phyloP scores from a whole-genome alignment of 2,329 filamentous ascomycete species.

The Trichoderma afroharzianum region DNA sequence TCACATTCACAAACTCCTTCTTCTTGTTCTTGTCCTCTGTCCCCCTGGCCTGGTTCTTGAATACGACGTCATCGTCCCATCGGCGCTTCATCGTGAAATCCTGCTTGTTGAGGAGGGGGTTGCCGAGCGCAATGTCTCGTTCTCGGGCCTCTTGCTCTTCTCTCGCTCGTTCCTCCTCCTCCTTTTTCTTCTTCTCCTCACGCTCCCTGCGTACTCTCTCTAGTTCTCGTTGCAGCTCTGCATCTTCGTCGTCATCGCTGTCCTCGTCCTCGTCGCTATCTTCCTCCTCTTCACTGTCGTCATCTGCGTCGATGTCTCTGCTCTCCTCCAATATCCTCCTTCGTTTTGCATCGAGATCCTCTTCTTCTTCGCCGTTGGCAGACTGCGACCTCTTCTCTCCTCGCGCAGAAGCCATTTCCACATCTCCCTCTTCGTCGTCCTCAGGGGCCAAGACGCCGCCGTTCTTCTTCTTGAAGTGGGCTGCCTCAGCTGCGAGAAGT shows the following conservation, averaged over 20 bases:
- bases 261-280: constrained; percentile 46
- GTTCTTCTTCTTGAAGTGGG: constrained; percentile 81
- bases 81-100: constrained; percentile 89
- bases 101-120: constrained; percentile 82
- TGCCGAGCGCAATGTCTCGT: constrained; percentile 84
- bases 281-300: constrained; percentile 57
- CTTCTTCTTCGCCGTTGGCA: constrained; percentile 39
- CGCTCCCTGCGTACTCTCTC: constrained; percentile 85
- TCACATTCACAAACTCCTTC: constrained; percentile 95
- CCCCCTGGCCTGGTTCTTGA: constrained; percentile 96
- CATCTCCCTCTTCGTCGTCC: constrained; percentile 50
- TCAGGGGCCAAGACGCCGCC: constrained; percentile 45
- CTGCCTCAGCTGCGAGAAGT: constrained; percentile 81
- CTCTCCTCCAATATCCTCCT: constrained; percentile 84
- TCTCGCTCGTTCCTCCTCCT: constrained; percentile 74
- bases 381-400: constrained; percentile 54
- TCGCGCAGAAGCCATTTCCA: constrained; percentile 29
- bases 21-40: constrained; percentile 85
- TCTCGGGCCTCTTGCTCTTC: constrained; percentile 81
- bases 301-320: constrained; percentile 78
- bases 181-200: constrained; percentile 41
- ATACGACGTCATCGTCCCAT: constrained; percentile 98
- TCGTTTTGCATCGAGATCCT: constrained; percentile 77
- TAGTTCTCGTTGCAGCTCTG: constrained; percentile 85
- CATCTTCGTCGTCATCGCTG: constrained; percentile 58